Evolutionary conservation across 2,329 filamentous ascomycete species (phyloP), one percentile per base, ranked within the genome.

Genomic region (Macroventuria anomochaeta): DNA sequence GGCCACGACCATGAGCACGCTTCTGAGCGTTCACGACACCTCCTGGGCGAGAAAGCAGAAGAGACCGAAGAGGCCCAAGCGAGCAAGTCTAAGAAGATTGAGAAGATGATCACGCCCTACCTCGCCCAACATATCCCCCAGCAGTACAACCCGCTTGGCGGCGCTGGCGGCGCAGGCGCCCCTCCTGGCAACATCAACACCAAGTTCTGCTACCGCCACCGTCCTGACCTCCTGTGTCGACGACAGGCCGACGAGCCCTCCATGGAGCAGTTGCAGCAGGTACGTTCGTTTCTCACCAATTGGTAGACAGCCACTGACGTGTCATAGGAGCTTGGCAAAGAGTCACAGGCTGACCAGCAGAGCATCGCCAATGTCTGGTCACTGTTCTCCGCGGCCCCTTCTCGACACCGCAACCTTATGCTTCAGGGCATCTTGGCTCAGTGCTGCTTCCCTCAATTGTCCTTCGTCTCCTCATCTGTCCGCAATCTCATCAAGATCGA

Each of bases 331-430:
- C 85, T 97, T 46, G 89, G 93, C 65, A 87, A 84, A 39, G 83
- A 97, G 28, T 88, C 92, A 5, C 85, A 89, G 58, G 87, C 85
- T 61, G 95, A 99, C 73, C 92, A 96, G 76, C 91, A 97, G 76
- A 93, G 90, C 69, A 97, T 99, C 67, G 91, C 93, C 28, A 93
- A 97, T 69, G 93, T 97, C 50, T 99, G 95, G 95, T 96, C 93
- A 0, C 82, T 97, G 40, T 99, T 99, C 79, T 97, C 93, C 0
- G 95, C 95, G 32, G 93, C 95, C 0, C 95, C 95, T 0, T 85
- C 91, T 8, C 96, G 96, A 72, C 93, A 97, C 70, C 88, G 95
- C 64, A 93, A 96, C 59, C 83, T 99, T 55, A 97, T 99, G 90
- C 83, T 99, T 7, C 92, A 96, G 73, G 95, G 95, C 62, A 93